Evolutionary conservation across 2,329 filamentous ascomycete genomes (phyloP).

Genomic region (Cylindrodendrum hubeiense): DNA sequence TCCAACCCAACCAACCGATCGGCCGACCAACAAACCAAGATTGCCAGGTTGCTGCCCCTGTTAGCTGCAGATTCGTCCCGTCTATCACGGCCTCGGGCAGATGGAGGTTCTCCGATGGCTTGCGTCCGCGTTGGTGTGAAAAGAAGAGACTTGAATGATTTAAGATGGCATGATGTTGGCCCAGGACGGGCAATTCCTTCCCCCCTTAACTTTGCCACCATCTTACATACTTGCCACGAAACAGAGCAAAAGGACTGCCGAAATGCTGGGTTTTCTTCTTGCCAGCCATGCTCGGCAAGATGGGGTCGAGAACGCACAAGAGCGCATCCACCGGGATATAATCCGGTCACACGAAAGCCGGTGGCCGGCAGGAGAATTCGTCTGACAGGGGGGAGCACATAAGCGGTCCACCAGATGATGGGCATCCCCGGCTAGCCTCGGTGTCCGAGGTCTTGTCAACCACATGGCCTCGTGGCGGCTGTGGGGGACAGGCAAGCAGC

Average conservation of each 20-base stretch:
- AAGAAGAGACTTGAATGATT: constrained; percentile 14
- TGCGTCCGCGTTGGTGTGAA: not conserved
- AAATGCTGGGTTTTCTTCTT: constrained; percentile 17
- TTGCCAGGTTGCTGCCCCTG: constrained; percentile 5
- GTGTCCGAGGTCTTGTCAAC: constrained; percentile 18
- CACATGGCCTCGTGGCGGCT: constrained; percentile 27
- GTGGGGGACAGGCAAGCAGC: constrained; percentile 19
- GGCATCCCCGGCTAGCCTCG: constrained; percentile 34
- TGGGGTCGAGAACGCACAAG: constrained; percentile 15
- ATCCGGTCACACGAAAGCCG: constrained; percentile 33
- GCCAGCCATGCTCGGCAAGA: constrained; percentile 20
- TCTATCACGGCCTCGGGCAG: constrained; percentile 19
- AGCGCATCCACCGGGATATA: constrained; percentile 32
- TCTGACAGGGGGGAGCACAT: not conserved
- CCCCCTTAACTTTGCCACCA: constrained; percentile 14
- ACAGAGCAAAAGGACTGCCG: constrained; percentile 8
- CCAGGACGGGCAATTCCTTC: not conserved
- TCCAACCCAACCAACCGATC: constrained; percentile 14
- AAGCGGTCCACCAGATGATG: constrained; percentile 32
- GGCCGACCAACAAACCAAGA: constrained; percentile 12
- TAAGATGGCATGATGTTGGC: constrained; percentile 28
- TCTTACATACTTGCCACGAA: not conserved
- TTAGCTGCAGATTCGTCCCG: constrained; percentile 18
- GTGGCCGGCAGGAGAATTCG: constrained; percentile 26
- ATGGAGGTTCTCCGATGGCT: constrained; percentile 21